Conservation (phyloP, 345 rosid genomes). For the Xanthoceras sorbifolium region DNA sequence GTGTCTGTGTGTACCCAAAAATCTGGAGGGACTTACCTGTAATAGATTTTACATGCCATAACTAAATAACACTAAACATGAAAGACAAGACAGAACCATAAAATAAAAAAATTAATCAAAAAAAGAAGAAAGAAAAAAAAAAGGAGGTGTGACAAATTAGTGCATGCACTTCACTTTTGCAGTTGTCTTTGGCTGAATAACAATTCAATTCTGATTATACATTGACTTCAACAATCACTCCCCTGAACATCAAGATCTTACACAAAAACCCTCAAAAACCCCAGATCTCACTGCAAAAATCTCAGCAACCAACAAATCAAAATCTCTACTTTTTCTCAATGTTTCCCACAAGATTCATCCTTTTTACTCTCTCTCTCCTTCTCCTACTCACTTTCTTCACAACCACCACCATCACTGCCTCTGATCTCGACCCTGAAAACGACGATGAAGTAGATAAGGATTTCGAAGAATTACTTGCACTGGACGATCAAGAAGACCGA, state of each 20-base stretch:
- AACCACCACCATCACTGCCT: slow-evolving; percentile 28
- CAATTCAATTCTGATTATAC: not conserved
- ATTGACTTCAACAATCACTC: too few relatives aligned
- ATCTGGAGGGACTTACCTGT: too few relatives aligned
- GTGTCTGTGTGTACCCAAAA: too few relatives aligned
- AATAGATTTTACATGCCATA: too few relatives aligned
- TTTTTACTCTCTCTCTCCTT: slow-evolving; percentile 41
- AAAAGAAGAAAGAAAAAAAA: too few relatives aligned
- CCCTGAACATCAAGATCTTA: too few relatives aligned
- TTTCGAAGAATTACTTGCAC: slow-evolving; percentile 60
- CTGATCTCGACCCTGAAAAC: slow-evolving; percentile 20
- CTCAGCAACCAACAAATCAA: slow-evolving; percentile 12
- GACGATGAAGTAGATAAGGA: slow-evolving; percentile 38
- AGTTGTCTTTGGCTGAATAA: not conserved
- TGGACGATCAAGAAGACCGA: slow-evolving; percentile 46
- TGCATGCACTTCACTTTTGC: not conserved
- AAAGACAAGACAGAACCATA: too few relatives aligned
- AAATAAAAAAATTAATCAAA: too few relatives aligned
- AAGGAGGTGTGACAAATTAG: too few relatives aligned
- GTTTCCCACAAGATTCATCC: slow-evolving; percentile 39
- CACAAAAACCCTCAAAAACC: not conserved
- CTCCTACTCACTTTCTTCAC: slow-evolving; percentile 36
- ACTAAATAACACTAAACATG: not conserved
- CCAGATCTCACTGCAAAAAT: not conserved
- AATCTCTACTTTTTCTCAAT: slow-evolving; percentile 11